Base-by-base conservation (phyloP, 2,329 filamentous ascomycete genomes). In the Graphilbum sp. region DNA sequence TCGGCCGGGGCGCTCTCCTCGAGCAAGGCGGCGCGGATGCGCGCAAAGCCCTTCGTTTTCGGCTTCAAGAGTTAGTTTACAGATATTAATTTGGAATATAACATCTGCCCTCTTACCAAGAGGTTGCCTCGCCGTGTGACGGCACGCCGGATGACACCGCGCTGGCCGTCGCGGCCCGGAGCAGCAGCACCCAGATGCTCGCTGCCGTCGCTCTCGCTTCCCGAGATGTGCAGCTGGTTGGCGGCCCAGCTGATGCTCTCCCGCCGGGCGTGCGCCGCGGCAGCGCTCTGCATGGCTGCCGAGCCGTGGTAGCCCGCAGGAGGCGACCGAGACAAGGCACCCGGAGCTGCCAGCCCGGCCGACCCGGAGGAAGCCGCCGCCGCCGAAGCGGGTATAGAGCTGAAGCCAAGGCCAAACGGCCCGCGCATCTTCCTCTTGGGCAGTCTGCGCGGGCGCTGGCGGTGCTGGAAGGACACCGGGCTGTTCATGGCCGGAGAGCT, bases 1-100 rank as follows among this genome's bases (percentile, higher is more conserved):
- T 98, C 90, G 10, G 93, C 66, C 0, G 90, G 90, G 0, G 86
- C 75, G 15, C 74, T 72, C 60, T 98, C 90, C 59, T 98, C 90
- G 41, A 83, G 68, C 1, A 98, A 67, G 4, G 86, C 86, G 9
- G 88, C 90, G 43, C 83, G 76, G 47, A 98, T 94, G 11, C 90
- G 79, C 5, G 87, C 86, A 56, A 98, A 98, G 0, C 80, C 86
- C 60, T 94, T 93, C 1, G 88, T 90, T 64, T 96, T 98, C 12
- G 92, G 90, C 83, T 92, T n/a, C n/a, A n/a, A n/a, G n/a, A n/a
- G n/a, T n/a, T n/a, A n/a, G n/a, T n/a, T n/a, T n/a, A n/a, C n/a
- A n/a, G n/a, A n/a, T n/a, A n/a, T n/a, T n/a, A n/a, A n/a, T n/a
- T n/a, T n/a, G n/a, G n/a, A n/a, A n/a, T n/a, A n/a, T n/a, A n/a